Conservation (phyloP, 2,329 filamentous ascomycete genomes). For the Fusarium burgessii region DNA sequence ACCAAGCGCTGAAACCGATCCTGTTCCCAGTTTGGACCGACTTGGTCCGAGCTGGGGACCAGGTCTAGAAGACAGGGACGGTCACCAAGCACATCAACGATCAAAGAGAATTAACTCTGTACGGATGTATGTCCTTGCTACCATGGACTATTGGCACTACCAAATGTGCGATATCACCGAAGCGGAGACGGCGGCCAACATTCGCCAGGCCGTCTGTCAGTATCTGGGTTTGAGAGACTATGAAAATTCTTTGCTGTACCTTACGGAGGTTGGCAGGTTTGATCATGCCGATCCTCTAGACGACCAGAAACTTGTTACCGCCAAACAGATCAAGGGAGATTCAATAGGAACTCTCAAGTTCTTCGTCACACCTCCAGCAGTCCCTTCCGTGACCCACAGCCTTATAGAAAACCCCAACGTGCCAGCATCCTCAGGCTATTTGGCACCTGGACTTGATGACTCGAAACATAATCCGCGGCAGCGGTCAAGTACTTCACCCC, state of each 20-base stretch:
- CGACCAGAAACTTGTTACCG: constrained; percentile 80
- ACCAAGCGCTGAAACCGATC: constrained; percentile 76
- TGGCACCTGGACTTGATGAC: constrained; percentile 59
- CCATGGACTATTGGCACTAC: constrained; percentile 91
- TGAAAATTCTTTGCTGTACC: constrained; percentile 77
- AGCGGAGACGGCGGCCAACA: constrained; percentile 77
- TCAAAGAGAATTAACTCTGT: constrained; percentile 58
- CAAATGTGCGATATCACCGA: constrained; percentile 92
- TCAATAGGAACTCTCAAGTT: constrained; percentile 81
- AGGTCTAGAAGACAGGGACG: constrained; percentile 68
- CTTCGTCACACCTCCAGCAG: constrained; percentile 69
- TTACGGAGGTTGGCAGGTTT: constrained; percentile 85
- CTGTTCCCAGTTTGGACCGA: constrained; percentile 11
- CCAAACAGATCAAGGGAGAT: constrained; percentile 78
- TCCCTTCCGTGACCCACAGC: constrained; percentile 27
- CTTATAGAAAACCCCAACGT: constrained; percentile 35
- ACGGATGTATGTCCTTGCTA: constrained; percentile 83
- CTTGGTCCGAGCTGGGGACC: constrained; percentile 43
- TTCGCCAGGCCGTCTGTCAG: constrained; percentile 81
- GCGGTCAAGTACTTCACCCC: constrained; percentile 72
- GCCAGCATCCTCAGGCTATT: constrained; percentile 55
- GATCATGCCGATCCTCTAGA: constrained; percentile 86
- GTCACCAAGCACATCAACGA: constrained; percentile 34
- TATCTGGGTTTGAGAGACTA: constrained; percentile 81
- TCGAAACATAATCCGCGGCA: constrained; percentile 60